phyloP scores from a whole-genome alignment of 306 rosid species.

The Cajanus cajan region DNA sequence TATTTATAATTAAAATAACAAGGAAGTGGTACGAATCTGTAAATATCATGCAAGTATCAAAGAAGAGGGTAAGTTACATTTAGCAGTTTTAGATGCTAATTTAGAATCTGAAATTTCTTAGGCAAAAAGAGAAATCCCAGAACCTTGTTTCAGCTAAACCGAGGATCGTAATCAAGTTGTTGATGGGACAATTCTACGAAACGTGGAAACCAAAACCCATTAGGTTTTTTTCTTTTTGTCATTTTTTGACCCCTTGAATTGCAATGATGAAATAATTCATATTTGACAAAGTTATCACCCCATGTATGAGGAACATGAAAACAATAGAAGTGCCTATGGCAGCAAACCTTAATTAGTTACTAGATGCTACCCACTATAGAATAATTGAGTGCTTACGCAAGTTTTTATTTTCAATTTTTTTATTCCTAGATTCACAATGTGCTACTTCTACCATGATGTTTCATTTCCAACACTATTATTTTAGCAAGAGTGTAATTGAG shows the following conservation, averaged over 20 bases:
- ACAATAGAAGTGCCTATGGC: neutral
- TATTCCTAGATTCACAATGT: neutral
- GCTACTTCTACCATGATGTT: slow-evolving; percentile 9
- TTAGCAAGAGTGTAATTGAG: neutral
- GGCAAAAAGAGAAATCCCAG: neutral
- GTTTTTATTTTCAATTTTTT: neutral
- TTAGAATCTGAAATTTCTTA: neutral
- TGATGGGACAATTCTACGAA: neutral
- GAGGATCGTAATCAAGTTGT: neutral
- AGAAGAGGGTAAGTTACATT: neutral
- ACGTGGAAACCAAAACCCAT: slow-evolving; percentile 15
- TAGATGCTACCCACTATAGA: slow-evolving; percentile 24
- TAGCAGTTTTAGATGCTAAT: neutral
- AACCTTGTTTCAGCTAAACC: neutral
- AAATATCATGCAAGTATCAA: neutral
- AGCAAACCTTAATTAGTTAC: neutral
- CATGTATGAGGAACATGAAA: slow-evolving; percentile 31
- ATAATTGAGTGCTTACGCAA: slow-evolving; percentile 39
- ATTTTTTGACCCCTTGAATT: neutral
- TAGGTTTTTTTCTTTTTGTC: no score
- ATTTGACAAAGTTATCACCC: slow-evolving; percentile 22
- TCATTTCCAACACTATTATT: slow-evolving; percentile 6
- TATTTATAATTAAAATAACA: neutral
- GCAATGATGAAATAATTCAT: slow-evolving; percentile 10
- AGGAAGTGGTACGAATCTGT: neutral